Evolutionary conservation across 352 stramenopile species (phyloP), one percentile per base, ranked within the genome.

Genomic region (Pythium sp.): DNA sequence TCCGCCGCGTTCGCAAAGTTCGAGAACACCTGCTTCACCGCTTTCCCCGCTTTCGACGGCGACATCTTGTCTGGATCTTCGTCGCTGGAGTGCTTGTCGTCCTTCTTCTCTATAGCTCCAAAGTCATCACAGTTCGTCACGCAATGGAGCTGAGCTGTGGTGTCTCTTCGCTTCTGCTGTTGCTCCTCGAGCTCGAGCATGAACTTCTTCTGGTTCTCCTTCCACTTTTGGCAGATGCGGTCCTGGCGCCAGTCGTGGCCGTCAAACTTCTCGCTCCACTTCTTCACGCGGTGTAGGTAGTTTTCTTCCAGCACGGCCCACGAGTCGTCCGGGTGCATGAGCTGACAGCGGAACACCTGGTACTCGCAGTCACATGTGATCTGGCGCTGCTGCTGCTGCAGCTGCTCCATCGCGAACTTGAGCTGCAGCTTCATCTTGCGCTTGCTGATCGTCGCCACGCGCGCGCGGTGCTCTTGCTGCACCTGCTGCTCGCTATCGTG

Each of bases 211-310:
- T 92, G 82, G 60, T 90, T 82, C 57, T 90, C 82, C 53, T 80
- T 79, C 84, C 84, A 91, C 69, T 90, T 90, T 62, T 91, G 82
- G 60, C 84, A 84, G 55, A 91, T 75, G 41, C 77, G 75, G 32
- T 77, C 69, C 8, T 80, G 72, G 46, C 73, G 66, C 84, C 84
- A 92, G 62, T 91, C 81, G 26, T 78, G 78, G 0, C 66, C 68
- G 8, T 75, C 68, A 55, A 89, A 92, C 64, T 80, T 82, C 47
- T 92, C 80, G 55, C 62, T 62, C 82, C 82, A 92, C 53, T 89
- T 91, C 38, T 58, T 60, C 36, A 84, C 63, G 28, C 75, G 71
- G 3, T 68, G 58, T 15, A 71, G 43, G 55, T 83, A 82, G 28
- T 74, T 58, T 15, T 69, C 64, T 28, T 87, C 74, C 4, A 68